Evolutionary conservation across 495 filamentous ascomycete species (phyloP).

Genomic region (Lasiosphaeria ovina): DNA sequence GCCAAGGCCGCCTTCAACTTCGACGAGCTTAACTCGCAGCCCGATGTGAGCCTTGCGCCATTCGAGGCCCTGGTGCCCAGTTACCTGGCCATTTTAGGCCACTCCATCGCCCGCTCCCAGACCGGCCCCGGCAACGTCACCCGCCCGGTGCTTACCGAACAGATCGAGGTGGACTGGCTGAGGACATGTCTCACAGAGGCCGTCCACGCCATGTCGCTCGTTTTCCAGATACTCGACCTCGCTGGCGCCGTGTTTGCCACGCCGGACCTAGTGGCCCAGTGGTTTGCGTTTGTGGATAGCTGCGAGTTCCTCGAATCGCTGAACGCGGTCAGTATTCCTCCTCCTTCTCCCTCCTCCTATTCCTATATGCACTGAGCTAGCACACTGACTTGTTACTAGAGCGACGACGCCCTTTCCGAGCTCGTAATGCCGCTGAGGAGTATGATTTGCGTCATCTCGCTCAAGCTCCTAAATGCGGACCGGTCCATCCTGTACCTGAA

Average conservation of each 20-base stretch:
- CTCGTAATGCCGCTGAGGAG: slow-evolving; percentile 62
- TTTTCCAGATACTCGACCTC: slow-evolving; percentile 67
- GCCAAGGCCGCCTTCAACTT: slow-evolving; percentile 24
- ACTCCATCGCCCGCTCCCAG: slow-evolving; percentile 34
- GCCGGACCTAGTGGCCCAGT: slow-evolving; percentile 57
- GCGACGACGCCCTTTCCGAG: slow-evolving; percentile 47
- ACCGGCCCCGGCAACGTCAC: slow-evolving; percentile 27
- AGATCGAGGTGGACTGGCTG: slow-evolving; percentile 61
- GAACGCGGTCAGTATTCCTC: slow-evolving; percentile 48
- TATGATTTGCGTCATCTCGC: slow-evolving; percentile 67
- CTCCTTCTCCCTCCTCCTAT: too few relatives aligned
- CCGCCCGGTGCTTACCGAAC: slow-evolving; percentile 35
- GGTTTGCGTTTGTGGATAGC: slow-evolving; percentile 69
- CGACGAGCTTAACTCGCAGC: slow-evolving; percentile 11
- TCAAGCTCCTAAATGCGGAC: slow-evolving; percentile 71
- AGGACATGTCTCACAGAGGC: slow-evolving; percentile 64
- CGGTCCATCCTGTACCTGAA: slow-evolving; percentile 43
- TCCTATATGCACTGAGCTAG: background rate
- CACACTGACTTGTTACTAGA: slow-evolving; percentile 31
- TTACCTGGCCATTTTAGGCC: slow-evolving; percentile 38
- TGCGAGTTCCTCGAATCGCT: slow-evolving; percentile 63
- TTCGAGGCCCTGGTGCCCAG: slow-evolving; percentile 39
- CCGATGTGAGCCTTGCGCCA: slow-evolving; percentile 9
- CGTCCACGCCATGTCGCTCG: slow-evolving; percentile 67
- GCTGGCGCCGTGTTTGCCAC: slow-evolving; percentile 54